These are phyloP conservation scores for Plenodomus tracheiphilus DNA, from an alignment of 2,329 filamentous ascomycete species.

Conservation along the genomic window DNA sequence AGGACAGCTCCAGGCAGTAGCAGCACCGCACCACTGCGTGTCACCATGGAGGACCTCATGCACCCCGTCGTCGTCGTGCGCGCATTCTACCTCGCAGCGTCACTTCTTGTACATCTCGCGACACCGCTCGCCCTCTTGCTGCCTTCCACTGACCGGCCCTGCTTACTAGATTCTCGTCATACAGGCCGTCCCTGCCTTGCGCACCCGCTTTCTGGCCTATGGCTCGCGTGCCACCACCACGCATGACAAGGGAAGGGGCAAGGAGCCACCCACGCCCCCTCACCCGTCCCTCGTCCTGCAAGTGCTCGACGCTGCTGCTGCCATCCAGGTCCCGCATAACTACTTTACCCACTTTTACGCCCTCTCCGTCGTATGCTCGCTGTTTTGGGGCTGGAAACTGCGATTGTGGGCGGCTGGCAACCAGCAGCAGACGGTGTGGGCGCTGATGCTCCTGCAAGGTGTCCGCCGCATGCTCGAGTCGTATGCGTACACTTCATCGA, in stretches of 20 bases:
- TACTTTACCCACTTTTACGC: slow-evolving; percentile 93
- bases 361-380: slow-evolving; percentile 67
- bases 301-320: slow-evolving; percentile 56
- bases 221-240: slow-evolving; percentile 55
- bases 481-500: slow-evolving; percentile 66
- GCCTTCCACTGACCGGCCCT: slow-evolving; percentile 29
- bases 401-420: slow-evolving; percentile 44
- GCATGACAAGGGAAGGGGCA: not conserved
- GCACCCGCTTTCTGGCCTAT: slow-evolving; percentile 62
- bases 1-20: not conserved
- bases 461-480: slow-evolving; percentile 77
- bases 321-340: slow-evolving; percentile 73
- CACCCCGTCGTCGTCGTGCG: slow-evolving; percentile 34
- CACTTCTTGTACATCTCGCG: slow-evolving; percentile 46
- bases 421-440: slow-evolving; percentile 69
- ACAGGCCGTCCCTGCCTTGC: slow-evolving; percentile 55
- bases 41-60: slow-evolving; percentile 9
- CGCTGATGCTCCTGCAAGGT: slow-evolving; percentile 76
- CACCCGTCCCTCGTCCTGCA: slow-evolving; percentile 13
- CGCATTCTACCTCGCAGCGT: slow-evolving; percentile 43
- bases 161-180: slow-evolving; percentile 54
- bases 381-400: slow-evolving; percentile 74
- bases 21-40: not conserved
- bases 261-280: slow-evolving; percentile 5
- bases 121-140: slow-evolving; percentile 26